phyloP scores from a whole-genome alignment of 73 alveolate species.

The Tetrahymena borealis region DNA sequence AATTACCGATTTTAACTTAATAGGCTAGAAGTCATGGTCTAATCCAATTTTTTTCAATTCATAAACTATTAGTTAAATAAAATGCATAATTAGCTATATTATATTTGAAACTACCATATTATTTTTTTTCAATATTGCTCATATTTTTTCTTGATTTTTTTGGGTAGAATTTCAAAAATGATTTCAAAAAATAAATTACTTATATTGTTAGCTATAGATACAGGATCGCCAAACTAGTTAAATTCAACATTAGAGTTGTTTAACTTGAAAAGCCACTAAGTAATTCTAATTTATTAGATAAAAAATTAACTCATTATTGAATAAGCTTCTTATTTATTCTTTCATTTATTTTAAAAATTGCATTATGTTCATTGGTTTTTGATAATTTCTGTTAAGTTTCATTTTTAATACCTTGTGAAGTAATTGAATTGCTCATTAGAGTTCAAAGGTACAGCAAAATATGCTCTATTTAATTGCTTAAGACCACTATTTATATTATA shows the following conservation, averaged over 20 bases:
- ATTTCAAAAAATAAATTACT: neutral
- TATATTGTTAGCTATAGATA: slow-evolving; percentile 24
- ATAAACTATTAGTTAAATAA: slow-evolving; percentile 13
- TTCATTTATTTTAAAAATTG: neutral
- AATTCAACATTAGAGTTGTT: slow-evolving; percentile 31
- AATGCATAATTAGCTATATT: too few relatives aligned
- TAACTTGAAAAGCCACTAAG: slow-evolving; percentile 32
- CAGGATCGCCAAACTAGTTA: slow-evolving; percentile 34
- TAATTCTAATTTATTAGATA: slow-evolving; percentile 14
- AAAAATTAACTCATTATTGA: too few relatives aligned
- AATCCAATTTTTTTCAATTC: slow-evolving; percentile 41
- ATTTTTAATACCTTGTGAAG: slow-evolving; percentile 28
- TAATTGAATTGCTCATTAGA: slow-evolving; percentile 34
- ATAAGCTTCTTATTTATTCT: neutral
- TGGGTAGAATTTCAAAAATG: neutral
- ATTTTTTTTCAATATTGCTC: too few relatives aligned
- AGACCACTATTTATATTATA: neutral
- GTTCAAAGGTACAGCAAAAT: slow-evolving; percentile 15
- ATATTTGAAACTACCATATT: too few relatives aligned
- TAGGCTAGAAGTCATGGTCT: slow-evolving; percentile 36
- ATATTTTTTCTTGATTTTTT: too few relatives aligned
- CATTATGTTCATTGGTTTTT: neutral
- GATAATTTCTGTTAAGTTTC: neutral
- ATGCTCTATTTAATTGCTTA: slow-evolving; percentile 7
- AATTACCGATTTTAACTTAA: slow-evolving; percentile 16